Conservation (phyloP, 192 early-diverging fungal genomes). For the Borealophlyctis nickersoniae region DNA sequence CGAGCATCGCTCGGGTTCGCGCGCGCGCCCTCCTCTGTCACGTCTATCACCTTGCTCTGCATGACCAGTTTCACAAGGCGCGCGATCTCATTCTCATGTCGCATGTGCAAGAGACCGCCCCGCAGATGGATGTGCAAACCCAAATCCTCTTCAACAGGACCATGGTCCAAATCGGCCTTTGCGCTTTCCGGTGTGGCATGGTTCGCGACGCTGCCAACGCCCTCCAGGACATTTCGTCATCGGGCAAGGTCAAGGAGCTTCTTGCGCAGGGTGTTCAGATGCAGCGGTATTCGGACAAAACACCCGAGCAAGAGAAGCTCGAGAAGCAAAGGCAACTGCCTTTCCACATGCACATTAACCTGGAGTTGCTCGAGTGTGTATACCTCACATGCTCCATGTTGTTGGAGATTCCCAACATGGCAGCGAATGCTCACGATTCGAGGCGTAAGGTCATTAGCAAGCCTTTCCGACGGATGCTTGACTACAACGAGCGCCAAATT, state of each 20-base stretch:
- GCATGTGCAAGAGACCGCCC: conserved; percentile 91
- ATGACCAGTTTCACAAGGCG: conserved; percentile 89
- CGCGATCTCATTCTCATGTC: conserved; percentile 98
- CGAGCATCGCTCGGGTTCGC: conserved; percentile 76
- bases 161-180: conserved; percentile 92
- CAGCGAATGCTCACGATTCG: conserved; percentile 61
- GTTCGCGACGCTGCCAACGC: conserved; percentile 83
- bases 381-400: conserved; percentile 95
- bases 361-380: conserved; percentile 96
- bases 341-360: conserved; percentile 99
- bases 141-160: conserved; percentile 97
- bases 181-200: conserved; percentile 93
- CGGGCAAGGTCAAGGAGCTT: conserved; percentile 85
- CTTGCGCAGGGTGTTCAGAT: conserved; percentile 81
- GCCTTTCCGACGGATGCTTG: conserved; percentile 88
- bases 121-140: conserved; percentile 82
- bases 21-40: conserved; percentile 95
- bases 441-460: conserved; percentile 76
- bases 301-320: conserved; percentile 87
- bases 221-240: conserved; percentile 83
- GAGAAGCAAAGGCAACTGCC: conserved; percentile 95
- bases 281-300: conserved; percentile 74
- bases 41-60: conserved; percentile 95
- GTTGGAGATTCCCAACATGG: conserved; percentile 96
- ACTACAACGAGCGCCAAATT: conserved; percentile 93